phyloP scores from a whole-genome alignment of 257 asterid species.

The Ocimum tenuiflorum region DNA sequence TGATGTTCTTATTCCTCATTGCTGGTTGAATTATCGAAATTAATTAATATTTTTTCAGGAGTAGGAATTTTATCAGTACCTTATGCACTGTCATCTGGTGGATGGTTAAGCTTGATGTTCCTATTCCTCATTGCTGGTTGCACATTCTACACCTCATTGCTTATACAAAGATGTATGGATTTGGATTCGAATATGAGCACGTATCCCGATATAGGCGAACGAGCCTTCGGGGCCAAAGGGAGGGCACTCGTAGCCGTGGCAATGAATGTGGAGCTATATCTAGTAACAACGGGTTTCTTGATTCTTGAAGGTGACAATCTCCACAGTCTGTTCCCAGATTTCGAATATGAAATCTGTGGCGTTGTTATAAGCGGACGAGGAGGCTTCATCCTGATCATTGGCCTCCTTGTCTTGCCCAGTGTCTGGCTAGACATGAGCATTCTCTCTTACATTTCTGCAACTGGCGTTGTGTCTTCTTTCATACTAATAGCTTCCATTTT shows the following conservation, averaged over 20 bases:
- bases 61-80: slow-evolving; percentile 83
- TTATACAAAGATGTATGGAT: slow-evolving; percentile 77
- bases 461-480: slow-evolving; percentile 70
- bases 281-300: slow-evolving; percentile 87
- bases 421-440: slow-evolving; percentile 71
- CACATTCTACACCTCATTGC: slow-evolving; percentile 56
- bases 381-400: slow-evolving; percentile 44
- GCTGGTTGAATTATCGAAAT: too few relatives aligned
- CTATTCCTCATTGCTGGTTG: slow-evolving; percentile 55
- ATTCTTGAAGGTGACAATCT: slow-evolving; percentile 81
- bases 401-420: slow-evolving; percentile 56
- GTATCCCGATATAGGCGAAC: slow-evolving; percentile 73
- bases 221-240: slow-evolving; percentile 67
- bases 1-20: slow-evolving; percentile 10
- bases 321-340: slow-evolving; percentile 37
- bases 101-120: slow-evolving; percentile 69
- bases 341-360: slow-evolving; percentile 30
- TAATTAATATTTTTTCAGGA: slow-evolving; percentile 30
- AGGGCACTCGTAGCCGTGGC: slow-evolving; percentile 46
- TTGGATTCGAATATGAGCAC: slow-evolving; percentile 51
- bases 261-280: slow-evolving; percentile 64
- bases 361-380: slow-evolving; percentile 41
- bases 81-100: slow-evolving; percentile 72
- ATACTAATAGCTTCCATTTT: slow-evolving; percentile 52
- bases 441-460: slow-evolving; percentile 74